These are phyloP conservation scores for Globisporangium viniferum DNA, from an alignment of 352 stramenopile species.

Conservation along the genomic window DNA sequence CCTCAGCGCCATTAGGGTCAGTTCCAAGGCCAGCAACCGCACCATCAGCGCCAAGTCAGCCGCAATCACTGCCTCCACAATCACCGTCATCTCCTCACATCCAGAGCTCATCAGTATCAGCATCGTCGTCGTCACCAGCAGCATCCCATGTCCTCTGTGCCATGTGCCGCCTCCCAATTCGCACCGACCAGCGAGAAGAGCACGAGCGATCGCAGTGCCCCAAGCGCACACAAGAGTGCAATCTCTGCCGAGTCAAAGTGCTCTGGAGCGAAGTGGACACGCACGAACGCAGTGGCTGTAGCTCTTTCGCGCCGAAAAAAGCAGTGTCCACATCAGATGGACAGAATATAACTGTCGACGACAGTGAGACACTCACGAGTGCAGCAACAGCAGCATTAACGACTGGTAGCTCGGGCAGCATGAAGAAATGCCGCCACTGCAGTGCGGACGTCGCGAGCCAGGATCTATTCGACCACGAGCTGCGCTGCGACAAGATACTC, in stretches of 20 bases:
- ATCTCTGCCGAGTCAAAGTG: conserved; percentile 36
- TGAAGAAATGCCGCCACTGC: conserved; percentile 75
- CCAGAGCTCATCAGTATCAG: not conserved
- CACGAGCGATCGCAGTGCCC: conserved; percentile 57
- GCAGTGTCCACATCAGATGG: not conserved
- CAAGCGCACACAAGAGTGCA: conserved; percentile 45
- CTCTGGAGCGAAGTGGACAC: conserved; percentile 42
- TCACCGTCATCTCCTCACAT: not conserved
- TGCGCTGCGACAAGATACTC: conserved; percentile 73
- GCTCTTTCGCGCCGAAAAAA: not conserved
- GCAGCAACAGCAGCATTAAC: not conserved
- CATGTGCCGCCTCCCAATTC: conserved; percentile 49
- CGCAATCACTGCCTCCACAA: not conserved
- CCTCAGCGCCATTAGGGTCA: not conserved
- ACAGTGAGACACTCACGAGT: not conserved
- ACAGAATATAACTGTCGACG: not conserved
- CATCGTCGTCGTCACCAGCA: not conserved
- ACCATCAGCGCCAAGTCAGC: not conserved
- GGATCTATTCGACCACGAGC: conserved; percentile 69
- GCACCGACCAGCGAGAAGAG: conserved; percentile 39
- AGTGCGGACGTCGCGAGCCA: conserved; percentile 32
- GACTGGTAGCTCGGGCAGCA: not conserved
- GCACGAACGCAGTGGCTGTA: conserved; percentile 31
- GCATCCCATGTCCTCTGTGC: conserved; percentile 36
- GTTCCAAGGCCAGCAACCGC: too few species aligned